These are phyloP conservation scores for Colletotrichum nymphaeae DNA, from an alignment of 2,329 filamentous ascomycete genomes.

Conservation along the genomic window DNA sequence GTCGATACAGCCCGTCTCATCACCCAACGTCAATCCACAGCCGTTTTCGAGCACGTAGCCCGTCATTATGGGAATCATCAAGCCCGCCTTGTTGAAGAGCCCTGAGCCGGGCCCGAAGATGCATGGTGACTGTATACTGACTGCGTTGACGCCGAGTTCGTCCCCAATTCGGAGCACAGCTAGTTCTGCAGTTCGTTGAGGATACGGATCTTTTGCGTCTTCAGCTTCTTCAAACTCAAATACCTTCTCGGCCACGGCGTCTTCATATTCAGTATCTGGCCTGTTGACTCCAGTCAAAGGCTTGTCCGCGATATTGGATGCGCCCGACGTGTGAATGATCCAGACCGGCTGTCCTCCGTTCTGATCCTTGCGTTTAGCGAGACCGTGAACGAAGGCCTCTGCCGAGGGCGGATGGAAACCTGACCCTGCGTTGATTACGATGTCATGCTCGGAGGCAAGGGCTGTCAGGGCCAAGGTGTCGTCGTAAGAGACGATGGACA, in stretches of 20 bases:
- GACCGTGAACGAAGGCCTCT: conserved; percentile 48
- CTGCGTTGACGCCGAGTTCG: conserved; percentile 25
- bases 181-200: conserved; percentile 38
- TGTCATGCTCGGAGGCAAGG: conserved; percentile 35
- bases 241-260: conserved; percentile 20
- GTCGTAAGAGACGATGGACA: conserved; percentile 30
- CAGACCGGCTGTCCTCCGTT: conserved; percentile 5
- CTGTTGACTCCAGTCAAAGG: conserved; percentile 29
- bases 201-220: conserved; percentile 34
- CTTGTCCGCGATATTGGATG: conserved; percentile 37
- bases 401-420: conserved; percentile 47
- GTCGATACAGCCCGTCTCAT: conserved; percentile 34
- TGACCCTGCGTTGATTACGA: conserved; percentile 51
- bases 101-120: conserved; percentile 36
- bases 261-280: conserved; percentile 31
- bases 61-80: conserved; percentile 38
- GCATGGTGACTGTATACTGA: conserved; percentile 35
- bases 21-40: conserved; percentile 34
- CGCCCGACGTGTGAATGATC: conserved; percentile 38
- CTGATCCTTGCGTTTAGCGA: conserved; percentile 42
- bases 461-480: conserved; percentile 18
- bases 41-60: conserved; percentile 34
- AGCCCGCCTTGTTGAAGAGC: conserved; percentile 31
- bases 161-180: conserved; percentile 26
- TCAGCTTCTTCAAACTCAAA: conserved; percentile 36